Evolutionary conservation across 1,139 yeast species (phyloP).

Genomic region (Kodamaea arcana): DNA sequence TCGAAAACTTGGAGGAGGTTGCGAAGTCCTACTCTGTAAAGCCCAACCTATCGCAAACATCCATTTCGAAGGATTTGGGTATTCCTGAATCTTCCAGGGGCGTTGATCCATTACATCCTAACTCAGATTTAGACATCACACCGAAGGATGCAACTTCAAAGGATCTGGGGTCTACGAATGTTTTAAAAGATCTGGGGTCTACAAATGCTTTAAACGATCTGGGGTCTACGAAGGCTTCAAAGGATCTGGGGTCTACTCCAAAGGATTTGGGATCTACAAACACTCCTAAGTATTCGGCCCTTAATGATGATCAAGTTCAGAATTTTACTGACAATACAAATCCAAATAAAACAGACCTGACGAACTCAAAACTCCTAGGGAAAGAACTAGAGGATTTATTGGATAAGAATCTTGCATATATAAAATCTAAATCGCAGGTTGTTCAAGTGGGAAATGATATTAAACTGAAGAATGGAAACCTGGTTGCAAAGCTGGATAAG

Average conservation of each 20-base stretch:
- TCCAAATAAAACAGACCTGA: neutral
- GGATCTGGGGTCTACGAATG: neutral
- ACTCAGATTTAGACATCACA: neutral
- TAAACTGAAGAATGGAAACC: no score
- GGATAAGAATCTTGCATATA: neutral
- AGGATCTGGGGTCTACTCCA: no score
- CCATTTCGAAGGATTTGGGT: no score
- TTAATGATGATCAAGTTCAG: neutral
- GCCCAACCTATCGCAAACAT: no score
- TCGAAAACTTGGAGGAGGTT: neutral
- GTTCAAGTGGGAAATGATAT: no score
- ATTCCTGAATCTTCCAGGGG: no score
- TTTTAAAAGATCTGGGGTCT: no score
- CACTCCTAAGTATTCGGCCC: neutral
- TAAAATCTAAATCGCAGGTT: neutral
- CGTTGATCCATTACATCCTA: no score
- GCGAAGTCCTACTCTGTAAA: no score
- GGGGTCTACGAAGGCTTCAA: neutral
- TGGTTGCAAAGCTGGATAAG: no score
- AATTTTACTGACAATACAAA: neutral
- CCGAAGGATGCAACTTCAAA: neutral
- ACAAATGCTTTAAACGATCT: neutral
- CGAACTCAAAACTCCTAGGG: conserved; percentile 1
- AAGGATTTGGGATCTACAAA: neutral
- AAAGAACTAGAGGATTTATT: conserved; percentile 2